phyloP scores from a whole-genome alignment of 2,329 filamentous ascomycete genomes.

The Cladosporium sp. region DNA sequence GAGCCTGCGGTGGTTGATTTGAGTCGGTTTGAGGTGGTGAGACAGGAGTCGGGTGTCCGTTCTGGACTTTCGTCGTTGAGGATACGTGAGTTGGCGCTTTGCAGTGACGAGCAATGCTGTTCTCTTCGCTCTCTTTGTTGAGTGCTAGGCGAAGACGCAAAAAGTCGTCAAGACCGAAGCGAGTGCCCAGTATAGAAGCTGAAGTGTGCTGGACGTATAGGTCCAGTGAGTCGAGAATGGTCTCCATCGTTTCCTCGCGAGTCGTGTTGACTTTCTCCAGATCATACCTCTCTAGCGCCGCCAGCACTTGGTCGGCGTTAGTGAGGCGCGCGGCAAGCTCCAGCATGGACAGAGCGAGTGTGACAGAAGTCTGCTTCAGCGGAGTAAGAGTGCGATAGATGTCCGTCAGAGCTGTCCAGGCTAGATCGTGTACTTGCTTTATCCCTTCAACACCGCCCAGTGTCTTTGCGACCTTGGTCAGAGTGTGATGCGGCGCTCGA shows the following conservation, averaged over 20 bases:
- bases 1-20: constrained; percentile 17
- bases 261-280: constrained; percentile 45
- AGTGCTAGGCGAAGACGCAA: constrained; percentile 82
- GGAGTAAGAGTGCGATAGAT: constrained; percentile 91
- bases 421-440: constrained; percentile 32
- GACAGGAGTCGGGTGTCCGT: constrained; percentile 33
- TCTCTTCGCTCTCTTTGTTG: constrained; percentile 72
- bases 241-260: constrained; percentile 59
- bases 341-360: constrained; percentile 75
- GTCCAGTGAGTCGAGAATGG: constrained; percentile 84
- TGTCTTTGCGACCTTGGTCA: constrained; percentile 64
- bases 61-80: constrained; percentile 14
- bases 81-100: constrained; percentile 23
- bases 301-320: constrained; percentile 18
- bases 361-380: constrained; percentile 82
- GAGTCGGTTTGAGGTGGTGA: constrained; percentile 26
- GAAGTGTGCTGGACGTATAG: constrained; percentile 82
- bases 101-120: constrained; percentile 60
- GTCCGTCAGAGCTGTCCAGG: constrained; percentile 81
- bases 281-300: constrained; percentile 37
- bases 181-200: constrained; percentile 67
- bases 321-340: constrained; percentile 72
- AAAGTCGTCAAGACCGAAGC: constrained; percentile 71
- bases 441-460: constrained; percentile 45
- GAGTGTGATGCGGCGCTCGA: constrained; percentile 77